phyloP scores from a whole-genome alignment of 768 basidiomycete genomes.

The Agaricus subrufescens region DNA sequence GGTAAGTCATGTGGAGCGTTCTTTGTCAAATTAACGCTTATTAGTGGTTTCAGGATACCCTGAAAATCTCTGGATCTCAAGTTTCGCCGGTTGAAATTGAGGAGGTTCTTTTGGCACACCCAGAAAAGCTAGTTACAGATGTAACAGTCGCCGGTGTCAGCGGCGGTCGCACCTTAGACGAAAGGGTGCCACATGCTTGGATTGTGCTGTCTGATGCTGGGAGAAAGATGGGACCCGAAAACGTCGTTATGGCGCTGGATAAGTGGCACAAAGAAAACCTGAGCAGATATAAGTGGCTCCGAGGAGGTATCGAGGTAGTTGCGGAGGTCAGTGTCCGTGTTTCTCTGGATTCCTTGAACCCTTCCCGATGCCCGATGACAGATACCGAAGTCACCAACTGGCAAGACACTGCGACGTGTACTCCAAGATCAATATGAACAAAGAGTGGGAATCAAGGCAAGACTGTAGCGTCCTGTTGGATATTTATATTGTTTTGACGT shows the following conservation, averaged over 20 bases:
- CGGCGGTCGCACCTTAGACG: conserved; percentile 62
- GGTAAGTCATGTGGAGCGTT: conserved; percentile 26
- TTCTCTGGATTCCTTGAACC: background rate
- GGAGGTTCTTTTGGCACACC: conserved; percentile 54
- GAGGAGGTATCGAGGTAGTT: conserved; percentile 67
- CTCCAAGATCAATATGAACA: conserved; percentile 57
- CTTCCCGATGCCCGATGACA: conserved; percentile 15
- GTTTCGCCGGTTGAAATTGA: conserved; percentile 84
- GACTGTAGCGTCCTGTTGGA: conserved; percentile 25
- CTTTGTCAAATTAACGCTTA: background rate
- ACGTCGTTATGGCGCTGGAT: conserved; percentile 43
- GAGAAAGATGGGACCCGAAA: conserved; percentile 36
- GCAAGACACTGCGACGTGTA: conserved; percentile 61
- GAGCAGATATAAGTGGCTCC: conserved; percentile 72
- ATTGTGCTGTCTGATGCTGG: conserved; percentile 58
- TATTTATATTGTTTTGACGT: background rate
- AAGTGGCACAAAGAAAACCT: conserved; percentile 54
- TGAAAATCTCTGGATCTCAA: conserved; percentile 75
- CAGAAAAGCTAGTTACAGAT: conserved; percentile 55
- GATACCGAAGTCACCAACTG: conserved; percentile 75
- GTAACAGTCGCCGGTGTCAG: conserved; percentile 73
- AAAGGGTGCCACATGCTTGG: conserved; percentile 76
- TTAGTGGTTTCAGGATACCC: conserved; percentile 47
- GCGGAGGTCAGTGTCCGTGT: conserved; percentile 24
- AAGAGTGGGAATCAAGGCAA: conserved; percentile 19